These are phyloP conservation scores for Daldinia bambusicola DNA, from an alignment of 495 filamentous ascomycete genomes.

Conservation along the genomic window DNA sequence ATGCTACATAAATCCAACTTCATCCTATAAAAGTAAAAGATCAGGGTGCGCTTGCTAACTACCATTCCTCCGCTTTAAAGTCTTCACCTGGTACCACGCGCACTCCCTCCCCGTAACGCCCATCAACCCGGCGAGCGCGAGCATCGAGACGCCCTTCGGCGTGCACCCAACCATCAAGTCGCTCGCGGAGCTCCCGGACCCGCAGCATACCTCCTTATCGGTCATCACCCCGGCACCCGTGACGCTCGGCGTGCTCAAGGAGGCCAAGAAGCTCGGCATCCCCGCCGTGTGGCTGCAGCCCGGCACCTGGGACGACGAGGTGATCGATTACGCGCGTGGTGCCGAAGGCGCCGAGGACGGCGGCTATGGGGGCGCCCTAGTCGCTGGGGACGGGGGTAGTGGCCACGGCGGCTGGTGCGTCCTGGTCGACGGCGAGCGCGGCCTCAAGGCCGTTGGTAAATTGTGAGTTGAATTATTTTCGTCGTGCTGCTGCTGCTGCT, in stretches of 20 bases:
- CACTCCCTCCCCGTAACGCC: constrained; percentile 81
- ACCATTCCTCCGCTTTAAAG: constrained; percentile 53
- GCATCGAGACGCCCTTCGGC: constrained; percentile 63
- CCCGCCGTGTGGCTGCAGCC: constrained; percentile 92
- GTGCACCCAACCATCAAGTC: constrained; percentile 72
- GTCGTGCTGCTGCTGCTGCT: too few species aligned
- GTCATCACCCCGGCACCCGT: constrained; percentile 89
- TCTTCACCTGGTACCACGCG: constrained; percentile 87
- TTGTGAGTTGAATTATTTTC: constrained; percentile 35
- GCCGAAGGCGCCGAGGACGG: constrained; percentile 50
- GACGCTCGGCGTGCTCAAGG: constrained; percentile 73
- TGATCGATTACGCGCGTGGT: constrained; percentile 72
- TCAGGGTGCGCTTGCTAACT: constrained; percentile 26
- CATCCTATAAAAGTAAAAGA: neutral
- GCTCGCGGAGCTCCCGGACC: constrained; percentile 69
- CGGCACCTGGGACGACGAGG: constrained; percentile 81
- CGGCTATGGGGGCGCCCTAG: constrained; percentile 69
- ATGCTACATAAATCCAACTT: constrained; percentile 10
- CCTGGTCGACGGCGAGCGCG: constrained; percentile 85
- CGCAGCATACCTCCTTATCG: constrained; percentile 77
- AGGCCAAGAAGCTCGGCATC: constrained; percentile 83
- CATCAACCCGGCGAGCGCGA: constrained; percentile 76
- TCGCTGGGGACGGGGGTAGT: constrained; percentile 73
- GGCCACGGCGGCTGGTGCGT: constrained; percentile 90
- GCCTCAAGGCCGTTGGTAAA: constrained; percentile 68